phyloP scores from a whole-genome alignment of 139 green algal species.

The Tetradesmus lagerheimii region DNA sequence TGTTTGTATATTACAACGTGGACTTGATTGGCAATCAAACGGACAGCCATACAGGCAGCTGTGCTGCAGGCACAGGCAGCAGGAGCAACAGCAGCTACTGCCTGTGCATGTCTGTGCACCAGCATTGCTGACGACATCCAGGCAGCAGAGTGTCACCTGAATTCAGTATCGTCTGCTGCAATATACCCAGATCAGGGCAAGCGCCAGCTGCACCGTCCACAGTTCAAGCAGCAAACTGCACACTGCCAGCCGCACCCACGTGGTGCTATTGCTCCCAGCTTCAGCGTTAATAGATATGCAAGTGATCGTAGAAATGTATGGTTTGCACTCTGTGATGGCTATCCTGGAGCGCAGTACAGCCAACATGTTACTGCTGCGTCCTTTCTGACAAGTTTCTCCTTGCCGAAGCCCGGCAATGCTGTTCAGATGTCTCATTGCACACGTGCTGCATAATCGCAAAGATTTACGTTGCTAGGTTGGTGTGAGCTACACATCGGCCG shows the following conservation, averaged over 20 bases:
- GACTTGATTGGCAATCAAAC: no score
- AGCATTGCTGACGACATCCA: background rate
- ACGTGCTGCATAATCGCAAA: background rate
- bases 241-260: background rate
- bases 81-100: background rate
- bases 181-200: background rate
- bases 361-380: conserved; percentile 5
- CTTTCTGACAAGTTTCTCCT: background rate
- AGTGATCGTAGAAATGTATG: background rate
- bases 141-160: background rate
- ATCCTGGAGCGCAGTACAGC: background rate
- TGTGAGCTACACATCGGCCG: background rate
- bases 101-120: background rate
- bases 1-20: no score
- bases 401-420: background rate
- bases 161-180: background rate
- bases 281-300: background rate
- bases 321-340: background rate
- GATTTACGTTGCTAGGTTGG: background rate
- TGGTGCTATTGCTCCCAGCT: background rate
- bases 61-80: background rate
- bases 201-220: background rate
- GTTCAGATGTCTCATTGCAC: background rate
- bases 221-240: background rate
- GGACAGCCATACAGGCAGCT: no score